Evolutionary conservation across 345 rosid genomes (phyloP).

Genomic region (Nasturtium officinale): DNA sequence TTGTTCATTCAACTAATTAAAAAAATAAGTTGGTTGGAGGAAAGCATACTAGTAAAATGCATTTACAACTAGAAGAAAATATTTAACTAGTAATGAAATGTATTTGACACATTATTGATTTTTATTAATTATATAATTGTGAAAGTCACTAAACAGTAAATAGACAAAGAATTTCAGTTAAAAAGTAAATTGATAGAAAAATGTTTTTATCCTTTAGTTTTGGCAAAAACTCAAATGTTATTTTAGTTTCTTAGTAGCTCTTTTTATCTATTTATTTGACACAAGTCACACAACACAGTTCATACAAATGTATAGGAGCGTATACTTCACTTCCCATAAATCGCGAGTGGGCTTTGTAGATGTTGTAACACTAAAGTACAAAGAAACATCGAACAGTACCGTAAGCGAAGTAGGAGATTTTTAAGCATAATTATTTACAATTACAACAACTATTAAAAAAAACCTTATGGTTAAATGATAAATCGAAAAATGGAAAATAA

Average conservation of each 20-base stretch:
- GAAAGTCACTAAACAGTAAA: background rate
- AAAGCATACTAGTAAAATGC: background rate
- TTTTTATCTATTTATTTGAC: background rate
- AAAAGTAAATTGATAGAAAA: background rate
- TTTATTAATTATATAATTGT: background rate
- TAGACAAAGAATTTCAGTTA: background rate
- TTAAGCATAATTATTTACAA: background rate
- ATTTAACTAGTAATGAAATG: background rate
- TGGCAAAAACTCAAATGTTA: background rate
- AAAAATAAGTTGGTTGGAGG: background rate
- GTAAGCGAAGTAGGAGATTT: conserved; percentile 34
- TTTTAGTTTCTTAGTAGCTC: background rate
- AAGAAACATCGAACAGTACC: conserved; percentile 36
- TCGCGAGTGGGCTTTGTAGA: conserved; percentile 14
- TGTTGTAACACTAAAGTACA: conserved; percentile 37
- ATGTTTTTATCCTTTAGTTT: background rate
- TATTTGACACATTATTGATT: background rate
- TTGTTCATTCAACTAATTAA: background rate
- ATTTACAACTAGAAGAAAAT: background rate
- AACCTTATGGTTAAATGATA: background rate
- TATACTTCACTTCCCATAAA: conserved; percentile 18
- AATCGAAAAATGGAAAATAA: background rate
- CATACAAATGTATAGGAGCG: conserved; percentile 6
- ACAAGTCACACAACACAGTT: background rate
- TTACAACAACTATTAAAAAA: background rate